phyloP scores from a whole-genome alignment of 805 yeast species.

The Nakazawaea wickerhamii region DNA sequence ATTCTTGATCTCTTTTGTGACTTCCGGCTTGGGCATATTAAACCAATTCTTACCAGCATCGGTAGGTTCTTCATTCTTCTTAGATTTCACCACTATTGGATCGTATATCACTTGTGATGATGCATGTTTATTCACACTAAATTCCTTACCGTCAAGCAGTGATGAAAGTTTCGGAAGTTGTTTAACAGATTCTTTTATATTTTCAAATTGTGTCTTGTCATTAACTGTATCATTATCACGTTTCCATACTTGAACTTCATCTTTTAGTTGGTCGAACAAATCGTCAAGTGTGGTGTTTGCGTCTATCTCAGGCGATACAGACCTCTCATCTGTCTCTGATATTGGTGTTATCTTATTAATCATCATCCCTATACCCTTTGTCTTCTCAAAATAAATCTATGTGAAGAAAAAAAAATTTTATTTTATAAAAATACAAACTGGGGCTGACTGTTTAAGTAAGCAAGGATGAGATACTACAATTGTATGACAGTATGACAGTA shows the following conservation, averaged over 20 bases:
- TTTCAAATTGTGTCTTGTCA: slow-evolving; percentile 24
- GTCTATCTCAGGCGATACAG: background rate
- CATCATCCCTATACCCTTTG: background rate
- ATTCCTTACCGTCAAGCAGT: slow-evolving; percentile 21
- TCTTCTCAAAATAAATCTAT: too few species aligned
- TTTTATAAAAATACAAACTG: background rate
- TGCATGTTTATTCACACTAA: slow-evolving; percentile 12
- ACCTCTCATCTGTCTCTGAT: background rate
- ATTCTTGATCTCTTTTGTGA: slow-evolving; percentile 66
- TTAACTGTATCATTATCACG: background rate
- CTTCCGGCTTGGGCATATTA: slow-evolving; percentile 67
- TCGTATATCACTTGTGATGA: slow-evolving; percentile 36
- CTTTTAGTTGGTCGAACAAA: slow-evolving; percentile 25
- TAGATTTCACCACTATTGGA: slow-evolving; percentile 30
- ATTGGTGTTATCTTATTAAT: background rate
- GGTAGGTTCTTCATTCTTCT: slow-evolving; percentile 15
- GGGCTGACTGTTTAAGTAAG: background rate
- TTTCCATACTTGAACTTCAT: slow-evolving; percentile 10
- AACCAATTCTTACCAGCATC: slow-evolving; percentile 70
- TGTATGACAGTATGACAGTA: too few species aligned
- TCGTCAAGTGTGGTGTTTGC: slow-evolving; percentile 23
- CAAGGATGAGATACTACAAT: background rate
- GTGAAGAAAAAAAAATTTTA: background rate
- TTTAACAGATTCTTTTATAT: slow-evolving; percentile 30
- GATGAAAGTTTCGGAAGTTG: slow-evolving; percentile 37